Conservation (phyloP, 176 grass and related monocot genomes). For the Cenchrus purpureus region DNA sequence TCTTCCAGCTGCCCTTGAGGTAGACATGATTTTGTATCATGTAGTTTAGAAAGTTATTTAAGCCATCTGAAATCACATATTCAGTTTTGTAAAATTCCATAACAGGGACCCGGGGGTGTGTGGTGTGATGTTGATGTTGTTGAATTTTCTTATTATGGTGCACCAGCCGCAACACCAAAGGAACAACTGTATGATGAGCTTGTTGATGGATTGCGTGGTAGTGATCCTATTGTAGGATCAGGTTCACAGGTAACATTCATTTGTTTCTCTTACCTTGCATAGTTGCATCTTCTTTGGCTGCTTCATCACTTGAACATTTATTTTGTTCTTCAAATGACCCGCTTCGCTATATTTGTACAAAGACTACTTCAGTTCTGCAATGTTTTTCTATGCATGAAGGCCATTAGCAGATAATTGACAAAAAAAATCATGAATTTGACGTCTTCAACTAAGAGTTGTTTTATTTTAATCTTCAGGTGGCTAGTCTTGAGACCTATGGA, state of each 20-base stretch:
- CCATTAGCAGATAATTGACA: not conserved
- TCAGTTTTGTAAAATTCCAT: constrained; percentile 17
- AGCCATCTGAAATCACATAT: not conserved
- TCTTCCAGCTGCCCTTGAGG: constrained; percentile 89
- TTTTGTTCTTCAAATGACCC: constrained; percentile 20
- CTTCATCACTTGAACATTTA: not conserved
- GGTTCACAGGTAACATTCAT: constrained; percentile 80
- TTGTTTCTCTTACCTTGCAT: constrained; percentile 3
- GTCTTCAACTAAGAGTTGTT: constrained; percentile 12
- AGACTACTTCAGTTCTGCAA: not conserved
- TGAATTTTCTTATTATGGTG: constrained; percentile 99
- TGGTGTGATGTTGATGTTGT: constrained; percentile 99
- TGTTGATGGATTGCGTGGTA: constrained; percentile 90
- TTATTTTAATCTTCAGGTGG: constrained; percentile 61
- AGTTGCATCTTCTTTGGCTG: not conserved
- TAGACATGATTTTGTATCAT: constrained; percentile 22
- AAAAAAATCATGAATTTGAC: constrained; percentile 14
- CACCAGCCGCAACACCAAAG: constrained; percentile 89
- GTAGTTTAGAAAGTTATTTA: too few relatives aligned
- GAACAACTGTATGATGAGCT: constrained; percentile 68
- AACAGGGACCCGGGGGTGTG: constrained; percentile 85
- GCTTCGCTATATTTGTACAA: constrained; percentile 3
- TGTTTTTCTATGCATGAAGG: not conserved
- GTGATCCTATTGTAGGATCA: constrained; percentile 84
- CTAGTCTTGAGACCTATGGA: constrained; percentile 95